A percentile compares a stretch with the other conserved stretches of the same genome.
phyloP scores from a whole-genome alignment of 2,329 filamentous ascomycete genomes.

The Colletotrichum zoysiae region DNA sequence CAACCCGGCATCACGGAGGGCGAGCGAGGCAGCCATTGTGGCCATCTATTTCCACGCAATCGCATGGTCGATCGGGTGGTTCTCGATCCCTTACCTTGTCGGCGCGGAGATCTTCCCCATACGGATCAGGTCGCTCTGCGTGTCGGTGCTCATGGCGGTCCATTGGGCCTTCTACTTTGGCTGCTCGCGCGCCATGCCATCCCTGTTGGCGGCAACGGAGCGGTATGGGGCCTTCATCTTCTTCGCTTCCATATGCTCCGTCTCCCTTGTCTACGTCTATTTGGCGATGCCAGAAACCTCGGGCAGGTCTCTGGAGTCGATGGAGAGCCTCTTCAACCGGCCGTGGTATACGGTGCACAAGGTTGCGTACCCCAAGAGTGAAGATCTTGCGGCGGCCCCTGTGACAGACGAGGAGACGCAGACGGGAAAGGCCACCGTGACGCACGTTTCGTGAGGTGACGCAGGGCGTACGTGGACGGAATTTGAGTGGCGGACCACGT shows the following conservation, averaged over 20 bases:
- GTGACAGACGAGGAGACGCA: neutral
- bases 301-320: constrained; percentile 48
- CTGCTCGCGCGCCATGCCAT: constrained; percentile 51
- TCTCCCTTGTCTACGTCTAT: constrained; percentile 47
- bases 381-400: constrained; percentile 41
- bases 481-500: neutral
- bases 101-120: constrained; percentile 60
- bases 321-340: constrained; percentile 48
- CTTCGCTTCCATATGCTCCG: constrained; percentile 30
- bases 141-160: constrained; percentile 58
- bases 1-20: constrained; percentile 45
- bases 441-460: neutral
- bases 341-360: constrained; percentile 49
- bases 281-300: constrained; percentile 51
- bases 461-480: neutral
- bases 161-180: constrained; percentile 56
- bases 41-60: constrained; percentile 59
- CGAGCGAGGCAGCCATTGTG: constrained; percentile 55
- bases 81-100: constrained; percentile 59
- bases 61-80: constrained; percentile 62
- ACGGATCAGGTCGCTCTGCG: constrained; percentile 55
- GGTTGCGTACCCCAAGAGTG: constrained; percentile 47
- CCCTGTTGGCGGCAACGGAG: constrained; percentile 49
- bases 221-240: constrained; percentile 43
- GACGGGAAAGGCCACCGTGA: neutral